Evolutionary conservation across 768 basidiomycete genomes (phyloP), one percentile per base, ranked within the genome.

Genomic region (Agrocybe praecox): DNA sequence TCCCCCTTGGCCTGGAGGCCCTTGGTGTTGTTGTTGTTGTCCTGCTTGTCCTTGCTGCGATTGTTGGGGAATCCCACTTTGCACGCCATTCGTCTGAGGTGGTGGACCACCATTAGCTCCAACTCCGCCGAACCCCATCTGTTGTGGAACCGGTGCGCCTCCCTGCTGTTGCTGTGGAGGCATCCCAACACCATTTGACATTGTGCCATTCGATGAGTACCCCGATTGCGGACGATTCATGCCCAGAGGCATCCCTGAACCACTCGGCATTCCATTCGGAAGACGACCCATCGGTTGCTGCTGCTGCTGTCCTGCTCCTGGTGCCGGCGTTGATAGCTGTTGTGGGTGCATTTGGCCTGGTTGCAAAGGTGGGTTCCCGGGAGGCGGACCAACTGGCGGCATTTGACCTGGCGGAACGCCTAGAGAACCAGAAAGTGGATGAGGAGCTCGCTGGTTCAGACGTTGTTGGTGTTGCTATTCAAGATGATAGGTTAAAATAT

Each of bases 41-140:
- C 55, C 36, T 6, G 36, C 14, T 18, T 36, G 50, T 11, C 50
- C 50, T 42, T 22, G 50, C 15, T 51, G 50, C 23, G 22, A 34
- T 1, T 36, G 67, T 50, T 65, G 70, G 15, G 62, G 64, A 34
- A 60, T 62, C 17, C 63, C 62, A 19, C 64, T 76, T 36, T 74
- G 69, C 32, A 80, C 69, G n/a, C 81, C 80, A 58, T 83, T 83
- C 24, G 74, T 60, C 49, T 77, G 80, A 32, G 53, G 53, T 4
- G 32, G 54, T 43, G 51, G 55, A 9, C 50, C 53, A 19, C 43
- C 48, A 21, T 46, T 49, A 5, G 43, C 55, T 21, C 74, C 76
- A 44, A 75, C 61, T 53, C 69, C 70, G 18, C 57, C 69, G 50
- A 67, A 66, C 19, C 57, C 61, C 57, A 69, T 62, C 43, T 58